Conservation (phyloP, 1,284 basidiomycete genomes). For the Xerocomus nothofagi region DNA sequence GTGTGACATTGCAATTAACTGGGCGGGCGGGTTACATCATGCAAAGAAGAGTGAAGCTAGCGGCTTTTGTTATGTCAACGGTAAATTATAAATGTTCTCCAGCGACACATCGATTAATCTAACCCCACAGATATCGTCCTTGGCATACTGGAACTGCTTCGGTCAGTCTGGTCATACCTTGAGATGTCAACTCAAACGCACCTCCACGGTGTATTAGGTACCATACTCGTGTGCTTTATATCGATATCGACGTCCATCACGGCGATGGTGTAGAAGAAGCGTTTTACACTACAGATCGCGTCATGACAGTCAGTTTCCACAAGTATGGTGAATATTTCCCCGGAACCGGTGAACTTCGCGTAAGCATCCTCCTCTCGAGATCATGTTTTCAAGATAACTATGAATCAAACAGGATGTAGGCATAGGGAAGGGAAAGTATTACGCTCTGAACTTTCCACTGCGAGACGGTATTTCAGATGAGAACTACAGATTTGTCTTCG, state of each 20-base stretch:
- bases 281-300: constrained; percentile 97
- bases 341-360: constrained; percentile 93
- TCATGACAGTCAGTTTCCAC: constrained; percentile 99
- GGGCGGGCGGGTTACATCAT: constrained; percentile 97
- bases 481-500: constrained; percentile 93
- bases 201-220: constrained; percentile 56
- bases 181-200: not conserved
- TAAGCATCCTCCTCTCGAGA: constrained; percentile 39
- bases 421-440: constrained; percentile 90
- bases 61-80: constrained; percentile 99
- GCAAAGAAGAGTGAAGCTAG: constrained; percentile 99
- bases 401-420: constrained; percentile 72
- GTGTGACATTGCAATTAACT: constrained; percentile 98
- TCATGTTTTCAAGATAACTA: constrained; percentile 1
- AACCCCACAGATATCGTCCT: constrained; percentile 84
- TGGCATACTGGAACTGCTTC: constrained; percentile 91
- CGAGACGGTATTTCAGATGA: constrained; percentile 97
- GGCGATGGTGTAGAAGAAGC: constrained; percentile 99
- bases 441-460: constrained; percentile 93
- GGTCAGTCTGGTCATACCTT: constrained; percentile 47
- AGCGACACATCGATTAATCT: not conserved
- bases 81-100: constrained; percentile 41
- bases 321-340: constrained; percentile 99
- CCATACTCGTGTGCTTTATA: constrained; percentile 93
- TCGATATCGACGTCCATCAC: constrained; percentile 99